These are phyloP conservation scores for Hygrophila difformis DNA, from an alignment of 257 asterid species.

Conservation along the genomic window DNA sequence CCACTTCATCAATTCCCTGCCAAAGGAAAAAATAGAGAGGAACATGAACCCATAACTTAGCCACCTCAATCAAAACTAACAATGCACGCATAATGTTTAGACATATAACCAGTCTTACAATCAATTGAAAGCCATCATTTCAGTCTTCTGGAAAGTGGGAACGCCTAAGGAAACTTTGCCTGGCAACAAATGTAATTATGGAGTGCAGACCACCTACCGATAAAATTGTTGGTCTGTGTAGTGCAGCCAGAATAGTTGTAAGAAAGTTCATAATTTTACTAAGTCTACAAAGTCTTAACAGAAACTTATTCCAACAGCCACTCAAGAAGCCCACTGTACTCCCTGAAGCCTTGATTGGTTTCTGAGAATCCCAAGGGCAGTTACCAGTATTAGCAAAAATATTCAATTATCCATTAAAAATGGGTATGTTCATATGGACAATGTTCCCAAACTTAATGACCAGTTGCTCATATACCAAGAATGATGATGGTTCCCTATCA, in stretches of 20 bases:
- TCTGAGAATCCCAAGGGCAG: not conserved
- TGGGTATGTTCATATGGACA: too few species aligned
- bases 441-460: too few species aligned
- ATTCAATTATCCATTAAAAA: too few species aligned
- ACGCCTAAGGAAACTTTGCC: constrained; percentile 55
- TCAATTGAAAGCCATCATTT: constrained; percentile 69
- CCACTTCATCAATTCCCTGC: constrained; percentile 37
- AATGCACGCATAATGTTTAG: constrained; percentile 20
- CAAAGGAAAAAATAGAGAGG: constrained; percentile 11
- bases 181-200: constrained; percentile 38
- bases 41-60: constrained; percentile 9
- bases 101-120: constrained; percentile 63
- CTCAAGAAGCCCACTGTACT: constrained; percentile 6
- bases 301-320: constrained; percentile 16
- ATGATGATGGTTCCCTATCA: too few species aligned
- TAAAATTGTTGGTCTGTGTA: constrained; percentile 28
- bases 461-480: too few species aligned
- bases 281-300: constrained; percentile 16
- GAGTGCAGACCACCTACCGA: constrained; percentile 37
- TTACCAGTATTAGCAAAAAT: too few species aligned
- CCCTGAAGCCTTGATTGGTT: constrained; percentile 11
- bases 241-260: constrained; percentile 29
- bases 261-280: constrained; percentile 15
- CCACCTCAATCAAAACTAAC: constrained; percentile 13
- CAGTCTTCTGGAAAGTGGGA: constrained; percentile 64